These are phyloP conservation scores for Entophlyctis luteolus DNA, from an alignment of 192 early-diverging fungal species.

Conservation along the genomic window DNA sequence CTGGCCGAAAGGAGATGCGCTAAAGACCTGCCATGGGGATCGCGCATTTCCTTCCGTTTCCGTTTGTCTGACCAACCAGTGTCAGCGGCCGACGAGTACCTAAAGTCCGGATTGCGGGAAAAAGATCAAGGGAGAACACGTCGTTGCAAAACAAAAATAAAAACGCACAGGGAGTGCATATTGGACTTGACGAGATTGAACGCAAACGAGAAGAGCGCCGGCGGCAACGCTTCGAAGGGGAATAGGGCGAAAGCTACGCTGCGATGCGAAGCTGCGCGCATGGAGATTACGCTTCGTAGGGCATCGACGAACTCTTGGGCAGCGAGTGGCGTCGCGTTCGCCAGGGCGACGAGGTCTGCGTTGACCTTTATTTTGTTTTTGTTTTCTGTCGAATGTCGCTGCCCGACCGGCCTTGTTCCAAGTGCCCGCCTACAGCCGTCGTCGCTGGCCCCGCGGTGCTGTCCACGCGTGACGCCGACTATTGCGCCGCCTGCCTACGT, in stretches of 20 bases:
- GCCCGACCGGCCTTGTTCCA: no score
- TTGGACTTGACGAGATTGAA: conserved; percentile 59
- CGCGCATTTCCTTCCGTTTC: conserved; percentile 58
- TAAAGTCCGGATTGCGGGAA: conserved; percentile 11
- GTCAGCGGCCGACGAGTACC: conserved; percentile 61
- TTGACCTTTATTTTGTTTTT: neutral
- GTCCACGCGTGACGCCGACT: neutral
- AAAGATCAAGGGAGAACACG: neutral
- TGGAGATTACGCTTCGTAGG: no score
- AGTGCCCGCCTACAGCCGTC: no score
- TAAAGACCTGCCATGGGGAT: conserved; percentile 31
- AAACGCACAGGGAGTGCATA: conserved; percentile 54
- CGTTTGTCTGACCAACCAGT: conserved; percentile 58
- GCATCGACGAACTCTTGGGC: no score
- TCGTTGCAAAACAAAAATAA: neutral
- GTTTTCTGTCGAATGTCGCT: no score
- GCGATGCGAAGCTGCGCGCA: neutral
- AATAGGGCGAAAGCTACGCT: conserved; percentile 18
- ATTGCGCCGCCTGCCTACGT: conserved; percentile 9
- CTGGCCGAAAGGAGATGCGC: neutral
- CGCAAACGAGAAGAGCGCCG: conserved; percentile 41
- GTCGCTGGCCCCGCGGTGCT: neutral
- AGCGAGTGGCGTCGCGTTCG: neutral
- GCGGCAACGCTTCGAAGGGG: conserved; percentile 35
- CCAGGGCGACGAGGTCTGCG: neutral